Evolutionary conservation across 305 asterid species (phyloP), one percentile per base, ranked within the genome.

Genomic region (Salvia sclarea): DNA sequence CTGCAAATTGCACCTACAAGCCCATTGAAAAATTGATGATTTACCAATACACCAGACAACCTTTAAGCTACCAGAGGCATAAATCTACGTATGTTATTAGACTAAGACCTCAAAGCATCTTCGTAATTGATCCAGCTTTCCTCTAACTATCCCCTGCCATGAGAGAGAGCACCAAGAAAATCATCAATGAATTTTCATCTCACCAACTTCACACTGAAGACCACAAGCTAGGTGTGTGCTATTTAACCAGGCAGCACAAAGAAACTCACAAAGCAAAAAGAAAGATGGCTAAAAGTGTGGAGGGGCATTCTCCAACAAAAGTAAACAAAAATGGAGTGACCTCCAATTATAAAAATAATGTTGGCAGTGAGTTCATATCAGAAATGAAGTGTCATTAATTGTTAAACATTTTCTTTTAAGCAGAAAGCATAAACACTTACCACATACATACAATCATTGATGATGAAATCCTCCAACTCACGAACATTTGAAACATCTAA

Each of bases 371-470:
- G 40, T 33, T 61, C 62, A 9, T 35, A 48, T 30, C 61, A 61
- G 20, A 47, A 48, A 28, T 5, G 64, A 45, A 13, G 40, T 65
- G 55, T 33, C 22, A 71, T 30, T 41, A 61, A 48, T 37, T 41
- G 30, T 12, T 17, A 38, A 52, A 35, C 22, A 50, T 49, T 31
- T 52, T 33, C 61, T 45, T 3, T 11, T 37, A 52, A 48, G 43
- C 58, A 11, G 28, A 50, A 71, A 61, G 58, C 38, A 64, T 33
- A 62, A 63, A 82, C 52, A 38, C 98, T 74, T 85, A 92, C 98
- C 96, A 83, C 88, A 82, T 92, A 88, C 97, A 92, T 90, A 84
- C 98, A 92, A 78, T 87, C 85, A 55, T 89, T 92, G 64, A 92
- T 92, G 73, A 92, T 87, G 78, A 92, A 92, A 84, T 92, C 98